Conservation (phyloP, 2,329 filamentous ascomycete species). For the Thelonectria blattea region DNA sequence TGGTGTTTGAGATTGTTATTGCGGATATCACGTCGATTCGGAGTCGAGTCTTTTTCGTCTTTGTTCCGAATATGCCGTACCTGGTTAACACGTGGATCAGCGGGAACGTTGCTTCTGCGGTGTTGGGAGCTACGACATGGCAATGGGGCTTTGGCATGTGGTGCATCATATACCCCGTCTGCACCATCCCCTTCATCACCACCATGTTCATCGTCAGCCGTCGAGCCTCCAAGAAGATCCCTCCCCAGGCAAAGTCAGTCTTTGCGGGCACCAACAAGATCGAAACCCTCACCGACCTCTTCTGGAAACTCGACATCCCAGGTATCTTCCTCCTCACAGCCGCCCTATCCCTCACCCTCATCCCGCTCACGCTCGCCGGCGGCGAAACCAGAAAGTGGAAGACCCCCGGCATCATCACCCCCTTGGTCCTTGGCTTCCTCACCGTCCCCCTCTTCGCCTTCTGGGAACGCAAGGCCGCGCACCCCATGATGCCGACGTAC, state of each 20-base stretch:
- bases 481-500: slow-evolving; percentile 62
- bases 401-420: slow-evolving; percentile 51
- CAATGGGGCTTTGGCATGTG: slow-evolving; percentile 68
- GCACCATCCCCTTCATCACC: slow-evolving; percentile 60
- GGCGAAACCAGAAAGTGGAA: slow-evolving; percentile 45
- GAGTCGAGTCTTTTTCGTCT: slow-evolving; percentile 65
- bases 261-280: not conserved
- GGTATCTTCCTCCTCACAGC: slow-evolving; percentile 58
- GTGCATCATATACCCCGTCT: slow-evolving; percentile 63
- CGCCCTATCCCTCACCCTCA: slow-evolving; percentile 56
- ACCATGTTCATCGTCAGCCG: slow-evolving; percentile 58
- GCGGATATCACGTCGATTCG: slow-evolving; percentile 66
- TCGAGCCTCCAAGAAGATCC: slow-evolving; percentile 51
- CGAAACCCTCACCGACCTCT: not conserved
- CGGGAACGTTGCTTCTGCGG: slow-evolving; percentile 45
- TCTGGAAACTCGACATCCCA: slow-evolving; percentile 43
- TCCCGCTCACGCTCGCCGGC: slow-evolving; percentile 53
- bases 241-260: slow-evolving; percentile 13
- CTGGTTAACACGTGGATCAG: slow-evolving; percentile 67
- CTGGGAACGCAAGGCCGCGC: slow-evolving; percentile 58
- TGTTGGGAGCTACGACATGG: slow-evolving; percentile 53
- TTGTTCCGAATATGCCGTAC: slow-evolving; percentile 64
- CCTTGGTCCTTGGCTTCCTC: slow-evolving; percentile 56
- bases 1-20: slow-evolving; percentile 69
- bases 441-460: slow-evolving; percentile 55